These are phyloP conservation scores for Boletus speciosus DNA, from an alignment of 768 basidiomycete species.

Conservation along the genomic window DNA sequence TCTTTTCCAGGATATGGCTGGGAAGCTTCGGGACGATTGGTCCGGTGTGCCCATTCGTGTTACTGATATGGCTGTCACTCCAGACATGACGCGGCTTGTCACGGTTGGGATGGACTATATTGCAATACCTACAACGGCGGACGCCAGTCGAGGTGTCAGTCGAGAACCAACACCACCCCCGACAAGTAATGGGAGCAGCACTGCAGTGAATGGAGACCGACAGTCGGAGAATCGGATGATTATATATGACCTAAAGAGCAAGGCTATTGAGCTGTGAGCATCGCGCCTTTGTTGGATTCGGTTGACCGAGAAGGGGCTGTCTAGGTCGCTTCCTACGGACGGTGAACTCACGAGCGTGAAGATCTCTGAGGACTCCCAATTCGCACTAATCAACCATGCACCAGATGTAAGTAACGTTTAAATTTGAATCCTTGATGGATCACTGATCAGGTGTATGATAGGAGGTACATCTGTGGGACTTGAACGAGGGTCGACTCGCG, in stretches of 20 bases:
- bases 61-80: slow-evolving; percentile 82
- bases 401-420: slow-evolving; percentile 63
- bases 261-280: slow-evolving; percentile 64
- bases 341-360: slow-evolving; percentile 88
- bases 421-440: neutral
- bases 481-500: slow-evolving; percentile 62
- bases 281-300: slow-evolving; percentile 5
- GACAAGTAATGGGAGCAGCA: slow-evolving; percentile 31
- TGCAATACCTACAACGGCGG: slow-evolving; percentile 19
- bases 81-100: slow-evolving; percentile 79
- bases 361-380: slow-evolving; percentile 81
- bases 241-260: slow-evolving; percentile 71
- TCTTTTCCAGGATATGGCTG: slow-evolving; percentile 61
- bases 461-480: slow-evolving; percentile 90
- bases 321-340: slow-evolving; percentile 61
- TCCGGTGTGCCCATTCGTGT: slow-evolving; percentile 70
- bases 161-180: slow-evolving; percentile 36
- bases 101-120: slow-evolving; percentile 70
- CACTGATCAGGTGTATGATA: slow-evolving; percentile 31
- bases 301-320: slow-evolving; percentile 6
- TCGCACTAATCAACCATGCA: slow-evolving; percentile 81
- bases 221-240: slow-evolving; percentile 61
- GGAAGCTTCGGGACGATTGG: slow-evolving; percentile 71
- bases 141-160: slow-evolving; percentile 27
- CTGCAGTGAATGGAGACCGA: slow-evolving; percentile 33